Percentiles rank a stretch among this genome's conserved stretches.
phyloP scores from a whole-genome alignment of 2,329 filamentous ascomycete genomes.

The Phialemoniopsis sp. region DNA sequence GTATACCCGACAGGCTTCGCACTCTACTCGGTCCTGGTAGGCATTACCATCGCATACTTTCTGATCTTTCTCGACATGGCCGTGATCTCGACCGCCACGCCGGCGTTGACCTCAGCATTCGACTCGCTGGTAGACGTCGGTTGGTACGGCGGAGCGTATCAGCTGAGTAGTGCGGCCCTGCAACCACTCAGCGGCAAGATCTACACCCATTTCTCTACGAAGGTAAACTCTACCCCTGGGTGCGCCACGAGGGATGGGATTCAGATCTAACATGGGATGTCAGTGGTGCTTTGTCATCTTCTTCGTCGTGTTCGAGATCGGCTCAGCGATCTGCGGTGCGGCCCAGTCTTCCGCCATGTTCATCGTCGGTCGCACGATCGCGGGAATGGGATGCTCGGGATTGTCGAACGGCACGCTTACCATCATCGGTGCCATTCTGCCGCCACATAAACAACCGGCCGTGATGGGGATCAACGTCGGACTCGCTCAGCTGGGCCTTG shows the following conservation, averaged over 20 bases:
- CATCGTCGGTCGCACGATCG: conserved; percentile 50
- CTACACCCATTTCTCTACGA: conserved; percentile 36
- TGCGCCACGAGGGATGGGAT: no score
- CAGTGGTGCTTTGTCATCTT: conserved; percentile 33
- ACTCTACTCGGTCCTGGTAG: no score
- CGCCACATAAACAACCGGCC: conserved; percentile 33
- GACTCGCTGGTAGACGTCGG: conserved; percentile 12
- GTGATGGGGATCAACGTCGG: conserved; percentile 14
- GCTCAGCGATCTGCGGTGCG: conserved; percentile 47
- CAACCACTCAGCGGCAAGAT: conserved; percentile 49
- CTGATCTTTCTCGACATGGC: no score
- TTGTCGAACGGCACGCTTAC: conserved; percentile 48
- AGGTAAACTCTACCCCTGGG: conserved; percentile 20
- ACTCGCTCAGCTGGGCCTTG: conserved; percentile 40
- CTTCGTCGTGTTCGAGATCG: conserved; percentile 49
- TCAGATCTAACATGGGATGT: no score
- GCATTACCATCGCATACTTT: no score
- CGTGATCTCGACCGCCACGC: no score
- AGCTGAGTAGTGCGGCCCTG: conserved; percentile 34
- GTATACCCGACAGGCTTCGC: no score
- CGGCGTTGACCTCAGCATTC: conserved; percentile 40
- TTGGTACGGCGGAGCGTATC: conserved; percentile 18
- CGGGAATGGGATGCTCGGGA: conserved; percentile 47
- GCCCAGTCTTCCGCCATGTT: conserved; percentile 45
- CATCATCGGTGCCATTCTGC: conserved; percentile 36